phyloP scores from a whole-genome alignment of 345 rosid species.

The Laguncularia racemosa region DNA sequence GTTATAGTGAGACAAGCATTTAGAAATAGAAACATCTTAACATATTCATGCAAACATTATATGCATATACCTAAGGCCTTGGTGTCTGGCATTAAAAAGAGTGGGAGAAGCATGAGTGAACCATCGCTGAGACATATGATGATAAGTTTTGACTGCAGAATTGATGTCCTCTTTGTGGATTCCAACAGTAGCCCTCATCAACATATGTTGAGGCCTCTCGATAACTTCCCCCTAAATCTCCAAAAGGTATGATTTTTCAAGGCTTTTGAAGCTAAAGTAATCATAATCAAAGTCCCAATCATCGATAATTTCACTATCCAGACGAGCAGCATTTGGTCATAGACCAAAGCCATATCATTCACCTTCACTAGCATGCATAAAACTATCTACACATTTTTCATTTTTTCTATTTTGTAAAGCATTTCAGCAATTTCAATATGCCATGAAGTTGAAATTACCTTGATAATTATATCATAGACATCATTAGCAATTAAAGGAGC shows the following conservation, averaged over 20 bases:
- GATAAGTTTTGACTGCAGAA: constrained; percentile 67
- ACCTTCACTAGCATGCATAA: too few relatives aligned
- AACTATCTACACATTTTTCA: too few relatives aligned
- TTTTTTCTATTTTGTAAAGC: too few relatives aligned
- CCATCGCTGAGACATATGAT: constrained; percentile 90
- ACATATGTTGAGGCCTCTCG: constrained; percentile 90
- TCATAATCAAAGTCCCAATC: constrained; percentile 91
- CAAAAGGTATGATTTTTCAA: constrained; percentile 81
- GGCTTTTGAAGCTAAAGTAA: constrained; percentile 91
- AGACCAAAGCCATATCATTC: not conserved
- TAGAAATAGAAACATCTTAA: not conserved
- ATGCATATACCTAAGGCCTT: constrained; percentile 56
- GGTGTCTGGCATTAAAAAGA: constrained; percentile 92
- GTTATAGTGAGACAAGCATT: not conserved
- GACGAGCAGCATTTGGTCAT: constrained; percentile 54
- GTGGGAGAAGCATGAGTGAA: constrained; percentile 97
- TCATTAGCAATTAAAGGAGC: constrained; percentile 90
- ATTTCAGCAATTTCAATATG: not conserved
- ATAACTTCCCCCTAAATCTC: constrained; percentile 84
- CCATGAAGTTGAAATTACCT: constrained; percentile 29
- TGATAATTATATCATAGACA: constrained; percentile 78
- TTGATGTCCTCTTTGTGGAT: constrained; percentile 73
- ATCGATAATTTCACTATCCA: constrained; percentile 90
- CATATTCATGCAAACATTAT: too few relatives aligned
- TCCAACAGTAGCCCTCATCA: constrained; percentile 96